Evolutionary conservation across 1,139 yeast species (phyloP), one percentile per base, ranked within the genome.

Genomic region (Pichia norvegensis): DNA sequence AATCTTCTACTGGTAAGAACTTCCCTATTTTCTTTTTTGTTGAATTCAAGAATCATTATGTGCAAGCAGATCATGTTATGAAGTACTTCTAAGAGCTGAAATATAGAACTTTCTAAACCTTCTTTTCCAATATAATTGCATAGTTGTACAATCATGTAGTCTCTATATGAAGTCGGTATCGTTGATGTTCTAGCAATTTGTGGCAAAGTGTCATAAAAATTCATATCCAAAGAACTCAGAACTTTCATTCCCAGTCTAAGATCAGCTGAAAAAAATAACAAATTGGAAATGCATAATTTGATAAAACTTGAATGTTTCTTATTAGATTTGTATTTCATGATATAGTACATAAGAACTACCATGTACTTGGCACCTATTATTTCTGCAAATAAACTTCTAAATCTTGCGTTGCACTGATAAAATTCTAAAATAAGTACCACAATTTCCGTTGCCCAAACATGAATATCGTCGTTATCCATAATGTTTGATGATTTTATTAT

Each of bases 371-470:
- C 69, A 9, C 78, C 73, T 50, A 70, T 71, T 40, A 71, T 69
- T 21, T 43, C 46, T 1, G 75, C 69, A 29, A 84, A 66, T 46
- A 74, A 66, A 9, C 66, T 59, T 51, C 73, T 72, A 55, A 81
- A 79, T 31, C 59, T 58, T 47, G 67, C 68, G 63, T 90, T 90
- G 55, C 88, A 81, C 60, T 85, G 94, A 36, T 78, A 66, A 43
- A 87, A 64, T 57, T 85, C 95, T 86, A 95, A 85, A 20, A 84
- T 58, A 9, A 90, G 60, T 63, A 84, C 72, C 4, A 78, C 61
- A 21, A 76, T 60, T 55, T 85, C 92, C 3, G 67, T 61, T 4
- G 77, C 62, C 78, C 84, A 73, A 1, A 71, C 55, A 0, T 80
- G 70, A 1, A 81, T 69, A 11, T 63, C 64, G 3, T 65, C 44